Base-by-base conservation (phyloP, 148 eudicot genomes). In the Chenopodium album region DNA sequence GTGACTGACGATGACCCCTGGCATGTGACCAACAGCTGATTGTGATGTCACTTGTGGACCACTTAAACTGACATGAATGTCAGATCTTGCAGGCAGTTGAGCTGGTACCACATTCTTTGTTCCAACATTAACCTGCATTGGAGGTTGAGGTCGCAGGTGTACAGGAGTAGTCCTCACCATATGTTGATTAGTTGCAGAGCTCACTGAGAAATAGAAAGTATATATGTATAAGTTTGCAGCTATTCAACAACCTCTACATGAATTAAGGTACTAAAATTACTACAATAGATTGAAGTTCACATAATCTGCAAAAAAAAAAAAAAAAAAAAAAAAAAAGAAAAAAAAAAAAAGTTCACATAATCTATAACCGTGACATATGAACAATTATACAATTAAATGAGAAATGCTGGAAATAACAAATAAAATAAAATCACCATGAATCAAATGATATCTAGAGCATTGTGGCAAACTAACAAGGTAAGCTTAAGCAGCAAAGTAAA, bases 81-180 rank as follows among this genome's bases (percentile, higher is more conserved):
- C 92, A 68, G 78, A 72, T 83, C 86, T 90, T 23, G 76, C 80
- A 76, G 88, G 78, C 73, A 64, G 70, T 77, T 85, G 92, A 28
- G 50, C 84, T 32, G 87, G 84, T 73, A 82, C 75, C 90, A 85
- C 88, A 74, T 84, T 84, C 48, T 88, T 88, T 71, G 88, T 70
- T 79, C 85, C 93, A 79, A 41, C 71, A 85, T 91, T 86, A 81
- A 83, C 83, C 52, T 78, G 73, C 22, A 84, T 46, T 28, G 88
- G 70, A 81, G 95, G 60, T 73, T 84, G 95, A 77, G 91, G 81
- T 80, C 88, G 95, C 79, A 88, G 82, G 60, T 90, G 80, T 86
- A 89, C 88, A 79, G 90, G 84, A 69, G 89, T 85, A 73, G 89
- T 87, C 82, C 87, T 89, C 78, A 67, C 78, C 44, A 23, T 81